phyloP scores from a whole-genome alignment of 441 rosid species.

The Erodium trifolium region DNA sequence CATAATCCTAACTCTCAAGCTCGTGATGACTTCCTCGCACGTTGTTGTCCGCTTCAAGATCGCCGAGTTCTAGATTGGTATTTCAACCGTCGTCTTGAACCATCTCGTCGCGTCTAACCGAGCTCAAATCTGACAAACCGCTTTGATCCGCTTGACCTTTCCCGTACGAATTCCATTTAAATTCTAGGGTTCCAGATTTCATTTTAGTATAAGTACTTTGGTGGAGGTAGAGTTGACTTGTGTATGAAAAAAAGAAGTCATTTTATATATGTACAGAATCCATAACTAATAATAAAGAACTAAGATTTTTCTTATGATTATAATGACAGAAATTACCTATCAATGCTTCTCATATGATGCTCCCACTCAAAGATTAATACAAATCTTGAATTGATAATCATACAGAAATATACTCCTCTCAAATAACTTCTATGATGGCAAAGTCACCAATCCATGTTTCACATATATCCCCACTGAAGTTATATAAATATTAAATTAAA shows the following conservation, averaged over 20 bases:
- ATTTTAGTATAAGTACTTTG: background rate
- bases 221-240: background rate
- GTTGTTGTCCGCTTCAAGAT: no score
- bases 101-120: background rate
- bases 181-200: background rate
- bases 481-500: no score
- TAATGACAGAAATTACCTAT: background rate
- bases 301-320: background rate
- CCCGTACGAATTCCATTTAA: background rate
- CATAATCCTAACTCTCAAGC: no score
- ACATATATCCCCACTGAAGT: background rate
- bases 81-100: no score
- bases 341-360: background rate
- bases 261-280: background rate
- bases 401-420: background rate
- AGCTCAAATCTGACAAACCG: no score
- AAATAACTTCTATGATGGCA: background rate
- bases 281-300: background rate
- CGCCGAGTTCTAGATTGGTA: no score
- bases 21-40: no score
- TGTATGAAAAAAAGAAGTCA: background rate
- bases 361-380: background rate
- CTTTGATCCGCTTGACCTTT: no score
- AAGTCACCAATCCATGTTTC: conserved; percentile 1
- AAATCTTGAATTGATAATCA: background rate